A percentile compares a stretch with the other conserved stretches of the same genome.
phyloP scores from a whole-genome alignment of 345 rosid species.

The Euphorbia peplus region DNA sequence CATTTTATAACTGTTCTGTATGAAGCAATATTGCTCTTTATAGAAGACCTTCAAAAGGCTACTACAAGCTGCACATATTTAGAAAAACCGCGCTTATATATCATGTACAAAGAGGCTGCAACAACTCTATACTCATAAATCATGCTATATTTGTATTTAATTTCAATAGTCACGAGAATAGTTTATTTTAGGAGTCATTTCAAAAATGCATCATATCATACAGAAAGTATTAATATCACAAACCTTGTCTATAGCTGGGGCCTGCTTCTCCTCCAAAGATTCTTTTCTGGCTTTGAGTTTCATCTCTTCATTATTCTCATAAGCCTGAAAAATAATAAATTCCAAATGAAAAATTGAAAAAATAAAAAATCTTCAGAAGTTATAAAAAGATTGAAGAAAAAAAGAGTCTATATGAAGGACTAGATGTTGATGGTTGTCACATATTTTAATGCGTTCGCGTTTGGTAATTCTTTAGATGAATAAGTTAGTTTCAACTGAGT shows the following conservation, averaged over 20 bases:
- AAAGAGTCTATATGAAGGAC: background rate
- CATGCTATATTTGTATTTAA: no score
- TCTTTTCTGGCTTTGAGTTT: constrained; percentile 72
- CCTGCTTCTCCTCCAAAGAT: constrained; percentile 50
- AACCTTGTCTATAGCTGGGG: constrained; percentile 73
- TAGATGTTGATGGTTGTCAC: background rate
- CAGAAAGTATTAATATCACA: background rate
- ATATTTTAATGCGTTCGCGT: background rate
- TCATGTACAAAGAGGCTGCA: background rate
- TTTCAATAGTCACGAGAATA: background rate
- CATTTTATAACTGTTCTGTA: background rate
- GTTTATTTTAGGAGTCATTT: background rate
- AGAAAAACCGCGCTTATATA: background rate
- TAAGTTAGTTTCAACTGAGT: no score
- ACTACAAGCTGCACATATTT: background rate
- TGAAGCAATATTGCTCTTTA: background rate
- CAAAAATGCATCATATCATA: background rate
- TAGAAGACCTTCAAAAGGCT: background rate
- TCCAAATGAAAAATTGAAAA: constrained; percentile 11
- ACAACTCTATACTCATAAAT: background rate
- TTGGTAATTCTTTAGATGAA: background rate
- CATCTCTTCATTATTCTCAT: constrained; percentile 71
- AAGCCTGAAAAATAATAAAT: constrained; percentile 45
- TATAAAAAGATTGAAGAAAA: background rate
- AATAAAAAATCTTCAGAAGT: background rate